phyloP scores from a whole-genome alignment of 2,329 filamentous ascomycete genomes.

The Pseudohalonectria lignicola region DNA sequence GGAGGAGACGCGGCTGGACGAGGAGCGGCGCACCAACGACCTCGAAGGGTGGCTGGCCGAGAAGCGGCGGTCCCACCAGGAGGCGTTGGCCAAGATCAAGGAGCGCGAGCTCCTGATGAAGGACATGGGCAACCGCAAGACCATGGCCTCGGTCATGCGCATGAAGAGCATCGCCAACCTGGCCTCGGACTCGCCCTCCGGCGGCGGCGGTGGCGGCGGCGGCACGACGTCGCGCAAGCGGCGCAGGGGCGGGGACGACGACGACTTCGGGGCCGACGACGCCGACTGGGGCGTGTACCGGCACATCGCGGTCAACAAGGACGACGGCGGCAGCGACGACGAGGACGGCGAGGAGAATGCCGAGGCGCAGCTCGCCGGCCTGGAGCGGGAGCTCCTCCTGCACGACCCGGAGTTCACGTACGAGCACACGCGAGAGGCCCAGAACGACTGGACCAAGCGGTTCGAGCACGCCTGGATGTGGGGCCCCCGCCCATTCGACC shows the following conservation, averaged over 20 bases:
- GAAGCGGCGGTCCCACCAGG: constrained; percentile 60
- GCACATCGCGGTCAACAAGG: constrained; percentile 63
- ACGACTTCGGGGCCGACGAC: constrained; percentile 93
- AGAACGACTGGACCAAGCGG: constrained; percentile 90
- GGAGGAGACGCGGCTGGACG: constrained; percentile 75
- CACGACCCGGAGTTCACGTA: constrained; percentile 87
- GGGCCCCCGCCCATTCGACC: constrained; percentile 77
- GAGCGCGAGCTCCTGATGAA: constrained; percentile 88
- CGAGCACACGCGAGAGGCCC: constrained; percentile 81
- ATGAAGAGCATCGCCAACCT: constrained; percentile 98
- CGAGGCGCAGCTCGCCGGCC: constrained; percentile 55
- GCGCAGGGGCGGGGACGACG: constrained; percentile 79
- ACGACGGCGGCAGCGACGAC: constrained; percentile 66
- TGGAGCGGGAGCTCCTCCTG: constrained; percentile 76
- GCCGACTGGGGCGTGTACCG: constrained; percentile 98
- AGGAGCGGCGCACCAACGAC: constrained; percentile 72
- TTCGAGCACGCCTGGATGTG: constrained; percentile 83
- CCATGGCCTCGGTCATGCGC: constrained; percentile 86
- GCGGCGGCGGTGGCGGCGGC: constrained; percentile 84
- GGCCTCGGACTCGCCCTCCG: constrained; percentile 71
- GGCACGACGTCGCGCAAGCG: constrained; percentile 77
- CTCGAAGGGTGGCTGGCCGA: constrained; percentile 81
- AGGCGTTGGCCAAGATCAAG: constrained; percentile 73
- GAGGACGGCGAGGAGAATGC: constrained; percentile 91
- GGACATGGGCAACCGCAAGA: constrained; percentile 93